phyloP scores from a whole-genome alignment of 2,329 filamentous ascomycete genomes.

The Pyrenochaeta sp. region DNA sequence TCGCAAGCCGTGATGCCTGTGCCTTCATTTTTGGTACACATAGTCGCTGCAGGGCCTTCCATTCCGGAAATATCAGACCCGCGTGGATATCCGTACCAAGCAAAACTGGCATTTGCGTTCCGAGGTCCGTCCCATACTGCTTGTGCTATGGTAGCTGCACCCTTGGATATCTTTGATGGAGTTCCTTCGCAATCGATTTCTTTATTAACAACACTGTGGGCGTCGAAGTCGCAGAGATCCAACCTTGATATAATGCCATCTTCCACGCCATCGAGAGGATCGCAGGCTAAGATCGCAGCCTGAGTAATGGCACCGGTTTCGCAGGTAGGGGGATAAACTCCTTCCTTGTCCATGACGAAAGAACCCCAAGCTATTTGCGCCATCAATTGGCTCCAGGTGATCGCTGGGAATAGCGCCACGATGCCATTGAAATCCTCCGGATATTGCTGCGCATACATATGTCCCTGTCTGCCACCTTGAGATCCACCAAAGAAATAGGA shows the following conservation, averaged over 20 bases:
- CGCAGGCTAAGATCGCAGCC: slow-evolving; percentile 21
- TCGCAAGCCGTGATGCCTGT: neutral
- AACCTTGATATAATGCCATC: slow-evolving; percentile 45
- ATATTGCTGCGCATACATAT: slow-evolving; percentile 44
- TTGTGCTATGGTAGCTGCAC: slow-evolving; percentile 1
- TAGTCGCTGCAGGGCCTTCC: neutral
- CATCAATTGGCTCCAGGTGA: slow-evolving; percentile 42
- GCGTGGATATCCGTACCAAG: slow-evolving; percentile 6
- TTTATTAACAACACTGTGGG: slow-evolving; percentile 12
- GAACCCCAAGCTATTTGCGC: slow-evolving; percentile 36
- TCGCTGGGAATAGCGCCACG: slow-evolving; percentile 48
- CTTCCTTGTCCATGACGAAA: slow-evolving; percentile 33
- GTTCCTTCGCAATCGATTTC: slow-evolving; percentile 9
- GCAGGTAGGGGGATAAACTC: slow-evolving; percentile 22
- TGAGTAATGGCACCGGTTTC: slow-evolving; percentile 16
- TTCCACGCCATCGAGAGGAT: slow-evolving; percentile 23
- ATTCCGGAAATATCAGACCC: slow-evolving; percentile 1
- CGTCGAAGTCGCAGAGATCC: slow-evolving; percentile 11
- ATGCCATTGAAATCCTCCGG: slow-evolving; percentile 51
- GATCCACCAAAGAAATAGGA: slow-evolving; percentile 51
- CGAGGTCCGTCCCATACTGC: slow-evolving; percentile 6
- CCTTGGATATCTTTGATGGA: neutral
- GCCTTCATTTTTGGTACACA: neutral
- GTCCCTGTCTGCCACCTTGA: slow-evolving; percentile 35
- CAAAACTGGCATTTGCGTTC: neutral